Percentiles rank a stretch among this genome's conserved stretches.
Conservation (phyloP, 805 yeast genomes). For the Monosporozyma aerobia region DNA sequence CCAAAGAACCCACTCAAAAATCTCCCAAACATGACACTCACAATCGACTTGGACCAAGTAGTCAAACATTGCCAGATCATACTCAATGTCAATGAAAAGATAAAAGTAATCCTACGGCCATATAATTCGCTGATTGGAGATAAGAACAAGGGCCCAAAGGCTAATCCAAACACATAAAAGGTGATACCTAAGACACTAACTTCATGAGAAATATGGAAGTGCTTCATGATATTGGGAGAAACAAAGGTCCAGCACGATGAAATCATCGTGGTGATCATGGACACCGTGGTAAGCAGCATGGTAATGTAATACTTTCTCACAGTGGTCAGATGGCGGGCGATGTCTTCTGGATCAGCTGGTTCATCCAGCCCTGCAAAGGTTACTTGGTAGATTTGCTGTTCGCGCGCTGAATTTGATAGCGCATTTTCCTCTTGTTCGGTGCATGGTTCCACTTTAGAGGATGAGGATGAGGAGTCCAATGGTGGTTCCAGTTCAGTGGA, state of each 20-base stretch:
- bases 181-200: slow-evolving; percentile 49
- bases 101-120: slow-evolving; percentile 52
- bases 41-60: slow-evolving; percentile 52
- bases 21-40: slow-evolving; percentile 56
- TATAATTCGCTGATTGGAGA: slow-evolving; percentile 62
- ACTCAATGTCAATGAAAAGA: slow-evolving; percentile 53
- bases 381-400: slow-evolving; percentile 19
- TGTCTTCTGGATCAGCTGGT: slow-evolving; percentile 26
- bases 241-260: slow-evolving; percentile 64
- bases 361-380: slow-evolving; percentile 11
- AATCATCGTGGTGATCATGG: slow-evolving; percentile 56
- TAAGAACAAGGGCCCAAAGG: slow-evolving; percentile 53
- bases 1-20: slow-evolving; percentile 66
- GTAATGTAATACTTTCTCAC: slow-evolving; percentile 51
- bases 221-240: slow-evolving; percentile 38
- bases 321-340: slow-evolving; percentile 30
- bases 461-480: too few species aligned
- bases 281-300: slow-evolving; percentile 41
- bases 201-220: slow-evolving; percentile 47
- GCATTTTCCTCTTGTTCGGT: background rate
- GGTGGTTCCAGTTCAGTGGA: too few species aligned
- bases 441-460: too few species aligned
- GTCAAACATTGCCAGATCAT: slow-evolving; percentile 44
- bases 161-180: slow-evolving; percentile 62
- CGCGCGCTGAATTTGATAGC: background rate